Evolutionary conservation across 2,329 filamentous ascomycete genomes (phyloP), one percentile per base, ranked within the genome.

Genomic region (Fusarium sp.): DNA sequence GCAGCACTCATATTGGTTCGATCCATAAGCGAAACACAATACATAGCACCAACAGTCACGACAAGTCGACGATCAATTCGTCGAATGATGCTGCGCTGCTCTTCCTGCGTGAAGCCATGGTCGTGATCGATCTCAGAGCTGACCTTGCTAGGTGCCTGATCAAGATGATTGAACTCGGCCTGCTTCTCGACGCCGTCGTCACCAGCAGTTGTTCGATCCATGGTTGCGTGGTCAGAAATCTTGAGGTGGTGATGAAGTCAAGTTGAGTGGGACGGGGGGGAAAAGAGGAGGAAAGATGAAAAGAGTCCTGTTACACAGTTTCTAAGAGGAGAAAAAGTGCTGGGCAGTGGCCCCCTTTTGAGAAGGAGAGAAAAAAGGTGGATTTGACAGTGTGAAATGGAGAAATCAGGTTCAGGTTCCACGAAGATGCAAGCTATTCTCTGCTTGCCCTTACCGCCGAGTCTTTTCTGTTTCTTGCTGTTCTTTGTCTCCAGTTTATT

Each of bases 11-110:
- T 82, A 80, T 95, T 95, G 4, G 92, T 94, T 36, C 93, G 86
- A 78, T 96, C 93, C 89, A 95, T 93, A 65, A 95, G 83, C 71
- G 88, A 92, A 75, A 93, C 86, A 78, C 92, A 93, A 80, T 95
- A 95, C 82, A 94, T 87, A 71, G 86, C 78, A 25, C 91, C 91
- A 8, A 90, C 87, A 3, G 87, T 90, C 7, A 86, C 78, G 44
- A 92, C 88, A 7, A 93, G 83, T 4, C 91, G 88, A 35, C 85
- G 83, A 80, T 97, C 94, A 73, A 96, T 85, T 17, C 89, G 88
- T 62, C 87, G 85, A 45, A 94, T 89, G 76, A 96, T 93, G 45
- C 83, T 86, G 78, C 84, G 88, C 81, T 92, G 88, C 81, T 95
- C 90, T 22, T 84, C 81, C 0, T 85, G 85, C 2, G 88, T 86